Conservation (phyloP, 805 yeast genomes). For the Wickerhamomyces bisporus region DNA sequence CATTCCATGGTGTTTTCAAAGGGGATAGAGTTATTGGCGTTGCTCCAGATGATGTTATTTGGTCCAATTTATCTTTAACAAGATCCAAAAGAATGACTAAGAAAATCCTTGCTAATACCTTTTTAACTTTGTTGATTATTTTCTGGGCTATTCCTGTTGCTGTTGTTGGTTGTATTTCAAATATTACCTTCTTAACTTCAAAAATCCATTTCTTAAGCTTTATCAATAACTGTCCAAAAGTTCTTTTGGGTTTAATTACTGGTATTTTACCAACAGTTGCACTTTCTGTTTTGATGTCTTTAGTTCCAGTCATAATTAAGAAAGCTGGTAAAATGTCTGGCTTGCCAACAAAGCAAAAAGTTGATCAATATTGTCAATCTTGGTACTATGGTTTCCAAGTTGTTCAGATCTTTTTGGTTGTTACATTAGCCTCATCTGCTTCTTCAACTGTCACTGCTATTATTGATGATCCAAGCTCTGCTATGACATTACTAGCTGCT, state of each 20-base stretch:
- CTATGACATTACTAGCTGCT: constrained; percentile 68
- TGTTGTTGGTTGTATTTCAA: constrained; percentile 92
- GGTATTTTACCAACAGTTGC: constrained; percentile 81
- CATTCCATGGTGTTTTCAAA: constrained; percentile 40
- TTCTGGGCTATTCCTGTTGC: constrained; percentile 98
- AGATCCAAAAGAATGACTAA: constrained; percentile 53
- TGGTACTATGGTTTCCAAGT: constrained; percentile 92
- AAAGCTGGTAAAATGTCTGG: constrained; percentile 75
- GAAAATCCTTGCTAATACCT: constrained; percentile 52
- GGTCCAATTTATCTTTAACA: constrained; percentile 68
- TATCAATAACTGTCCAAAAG: constrained; percentile 66
- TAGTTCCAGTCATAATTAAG: constrained; percentile 81
- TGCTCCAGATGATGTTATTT: constrained; percentile 77
- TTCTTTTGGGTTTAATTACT: constrained; percentile 76
- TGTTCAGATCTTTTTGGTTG: constrained; percentile 80
- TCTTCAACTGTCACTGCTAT: constrained; percentile 69
- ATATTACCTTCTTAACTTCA: constrained; percentile 66
- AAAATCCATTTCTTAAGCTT: constrained; percentile 72
- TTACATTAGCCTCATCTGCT: constrained; percentile 80
- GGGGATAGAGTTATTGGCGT: constrained; percentile 47
- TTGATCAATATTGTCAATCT: constrained; percentile 78
- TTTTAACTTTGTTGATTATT: constrained; percentile 63
- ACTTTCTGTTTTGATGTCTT: constrained; percentile 75
- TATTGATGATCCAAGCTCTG: constrained; percentile 57
- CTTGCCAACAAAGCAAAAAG: constrained; percentile 58